phyloP scores from a whole-genome alignment of 1,139 yeast species.

The Saccharomyces hybrid region DNA sequence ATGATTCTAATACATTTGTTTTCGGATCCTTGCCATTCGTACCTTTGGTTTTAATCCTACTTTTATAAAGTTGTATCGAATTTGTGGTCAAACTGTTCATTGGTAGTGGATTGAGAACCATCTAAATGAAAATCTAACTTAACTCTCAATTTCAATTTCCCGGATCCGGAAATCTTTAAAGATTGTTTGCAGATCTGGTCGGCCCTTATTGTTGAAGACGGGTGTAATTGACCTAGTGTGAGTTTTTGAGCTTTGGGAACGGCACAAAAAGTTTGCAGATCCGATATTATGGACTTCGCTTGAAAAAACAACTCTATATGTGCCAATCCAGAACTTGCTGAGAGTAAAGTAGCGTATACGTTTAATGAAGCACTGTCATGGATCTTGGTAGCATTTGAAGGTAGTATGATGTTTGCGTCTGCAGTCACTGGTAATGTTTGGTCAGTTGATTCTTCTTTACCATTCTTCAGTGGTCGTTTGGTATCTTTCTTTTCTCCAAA shows the following conservation, averaged over 20 bases:
- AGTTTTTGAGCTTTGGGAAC: conserved; percentile 89
- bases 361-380: conserved; percentile 25
- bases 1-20: too few species aligned
- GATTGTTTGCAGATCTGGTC: conserved; percentile 48
- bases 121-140: conserved; percentile 49
- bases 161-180: conserved; percentile 59
- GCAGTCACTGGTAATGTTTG: conserved; percentile 14
- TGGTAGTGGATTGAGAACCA: conserved; percentile 34
- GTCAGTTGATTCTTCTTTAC: conserved; percentile 11
- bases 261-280: conserved; percentile 68
- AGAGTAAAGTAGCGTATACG: conserved; percentile 17
- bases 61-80: conserved; percentile 20
- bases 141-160: conserved; percentile 70
- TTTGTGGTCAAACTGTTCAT: conserved; percentile 65
- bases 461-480: conserved; percentile 3
- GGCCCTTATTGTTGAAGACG: conserved; percentile 41
- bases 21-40: too few species aligned
- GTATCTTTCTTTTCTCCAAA: conserved; percentile 37
- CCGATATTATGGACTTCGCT: conserved; percentile 31
- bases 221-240: conserved; percentile 55
- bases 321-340: conserved; percentile 18
- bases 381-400: conserved; percentile 23
- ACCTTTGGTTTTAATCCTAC: too few species aligned
- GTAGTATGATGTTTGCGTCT: conserved; percentile 9
- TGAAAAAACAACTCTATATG: conserved; percentile 29